These are phyloP conservation scores for Apophysomyces ossiformis DNA, from an alignment of 371 early-diverging fungal species.

Conservation along the genomic window DNA sequence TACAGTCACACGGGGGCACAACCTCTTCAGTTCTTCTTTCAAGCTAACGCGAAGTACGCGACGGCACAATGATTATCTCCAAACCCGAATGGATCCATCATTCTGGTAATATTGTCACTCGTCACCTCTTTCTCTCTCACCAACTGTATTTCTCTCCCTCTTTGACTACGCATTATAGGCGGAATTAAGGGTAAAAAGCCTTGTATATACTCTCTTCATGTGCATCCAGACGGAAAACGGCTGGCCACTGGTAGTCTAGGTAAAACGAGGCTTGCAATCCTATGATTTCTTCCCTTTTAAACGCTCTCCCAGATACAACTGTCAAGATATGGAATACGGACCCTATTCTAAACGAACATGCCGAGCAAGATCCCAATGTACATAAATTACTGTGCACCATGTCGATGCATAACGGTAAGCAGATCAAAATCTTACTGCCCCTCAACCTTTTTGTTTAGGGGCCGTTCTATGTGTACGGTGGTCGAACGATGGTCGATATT, in stretches of 20 bases:
- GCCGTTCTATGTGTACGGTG: constrained; percentile 93
- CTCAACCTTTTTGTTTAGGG: constrained; percentile 46
- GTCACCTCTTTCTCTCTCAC: background rate
- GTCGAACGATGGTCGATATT: constrained; percentile 75
- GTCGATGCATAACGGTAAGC: constrained; percentile 80
- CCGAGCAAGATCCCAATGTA: constrained; percentile 56
- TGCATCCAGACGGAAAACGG: constrained; percentile 82
- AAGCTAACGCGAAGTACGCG: constrained; percentile 14
- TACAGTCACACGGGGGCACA: constrained; percentile 8
- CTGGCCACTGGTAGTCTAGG: constrained; percentile 90
- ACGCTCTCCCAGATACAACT: constrained; percentile 64
- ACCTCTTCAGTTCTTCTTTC: constrained; percentile 7
- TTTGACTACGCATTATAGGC: constrained; percentile 12
- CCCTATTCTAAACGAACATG: constrained; percentile 62
- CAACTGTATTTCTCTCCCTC: background rate
- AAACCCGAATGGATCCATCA: constrained; percentile 34
- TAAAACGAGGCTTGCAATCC: constrained; percentile 26
- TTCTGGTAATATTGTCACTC: constrained; percentile 18
- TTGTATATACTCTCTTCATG: constrained; percentile 87
- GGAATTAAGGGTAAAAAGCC: constrained; percentile 64
- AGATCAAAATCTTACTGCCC: background rate
- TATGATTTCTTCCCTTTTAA: constrained; percentile 3
- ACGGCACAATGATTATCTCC: constrained; percentile 28
- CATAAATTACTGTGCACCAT: constrained; percentile 82
- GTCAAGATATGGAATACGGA: constrained; percentile 84